These are phyloP conservation scores for Ophiocytium majus DNA, from an alignment of 352 stramenopile genomes.

Conservation along the genomic window DNA sequence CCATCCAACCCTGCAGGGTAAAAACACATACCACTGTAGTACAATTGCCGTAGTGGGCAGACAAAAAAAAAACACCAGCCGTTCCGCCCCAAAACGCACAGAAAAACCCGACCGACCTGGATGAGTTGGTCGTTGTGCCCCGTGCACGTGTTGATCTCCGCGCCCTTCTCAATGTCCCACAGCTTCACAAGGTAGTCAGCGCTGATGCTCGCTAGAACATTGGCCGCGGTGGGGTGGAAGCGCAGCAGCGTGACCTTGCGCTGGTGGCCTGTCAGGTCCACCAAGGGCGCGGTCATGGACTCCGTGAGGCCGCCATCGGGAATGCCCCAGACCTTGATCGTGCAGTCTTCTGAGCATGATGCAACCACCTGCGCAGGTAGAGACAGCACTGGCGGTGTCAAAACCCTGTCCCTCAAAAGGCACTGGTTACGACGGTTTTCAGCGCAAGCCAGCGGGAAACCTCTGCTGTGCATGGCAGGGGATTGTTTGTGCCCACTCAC, in stretches of 20 bases:
- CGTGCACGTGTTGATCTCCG: conserved; percentile 79
- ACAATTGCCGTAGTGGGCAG: no score
- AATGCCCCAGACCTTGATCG: conserved; percentile 95
- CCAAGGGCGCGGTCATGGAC: conserved; percentile 88
- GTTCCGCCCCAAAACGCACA: no score
- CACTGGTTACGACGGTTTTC: no score
- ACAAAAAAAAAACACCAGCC: no score
- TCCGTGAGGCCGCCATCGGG: conserved; percentile 84
- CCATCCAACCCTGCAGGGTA: no score
- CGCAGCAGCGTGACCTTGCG: conserved; percentile 89
- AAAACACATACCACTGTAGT: no score
- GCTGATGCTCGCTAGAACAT: conserved; percentile 78
- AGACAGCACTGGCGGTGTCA: no score
- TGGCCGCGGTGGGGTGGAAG: conserved; percentile 95
- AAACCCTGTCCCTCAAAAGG: no score
- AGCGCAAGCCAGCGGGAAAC: no score
- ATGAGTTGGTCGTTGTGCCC: conserved; percentile 80
- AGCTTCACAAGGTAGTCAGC: conserved; percentile 93
- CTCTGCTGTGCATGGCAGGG: no score
- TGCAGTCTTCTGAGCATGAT: conserved; percentile 92
- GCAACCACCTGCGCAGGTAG: conserved; percentile 78
- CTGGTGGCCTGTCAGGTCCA: conserved; percentile 91
- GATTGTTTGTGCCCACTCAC: no score
- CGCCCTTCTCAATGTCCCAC: conserved; percentile 96
- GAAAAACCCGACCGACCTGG: no score